Conservation (phyloP, 2,329 filamentous ascomycete genomes). For the Kalaharituber pfeilii region DNA sequence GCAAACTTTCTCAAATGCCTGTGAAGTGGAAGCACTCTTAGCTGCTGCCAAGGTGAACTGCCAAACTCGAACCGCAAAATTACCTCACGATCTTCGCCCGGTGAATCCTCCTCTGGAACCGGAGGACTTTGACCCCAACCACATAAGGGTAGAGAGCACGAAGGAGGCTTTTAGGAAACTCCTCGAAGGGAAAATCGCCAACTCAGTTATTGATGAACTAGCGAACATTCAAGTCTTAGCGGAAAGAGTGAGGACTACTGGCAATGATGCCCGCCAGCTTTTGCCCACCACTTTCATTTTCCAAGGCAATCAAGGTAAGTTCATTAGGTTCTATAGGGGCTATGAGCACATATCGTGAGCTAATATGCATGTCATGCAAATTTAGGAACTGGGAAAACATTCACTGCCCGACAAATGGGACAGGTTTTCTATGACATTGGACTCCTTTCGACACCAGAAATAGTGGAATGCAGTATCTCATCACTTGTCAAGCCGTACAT, state of each 20-base stretch:
- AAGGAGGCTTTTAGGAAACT: conserved; percentile 36
- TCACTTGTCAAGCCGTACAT: conserved; percentile 36
- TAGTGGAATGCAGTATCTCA: conserved; percentile 35
- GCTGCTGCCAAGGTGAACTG: conserved; percentile 35
- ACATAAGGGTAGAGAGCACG: conserved; percentile 34
- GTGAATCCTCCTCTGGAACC: conserved; percentile 23
- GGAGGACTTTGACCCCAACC: conserved; percentile 42
- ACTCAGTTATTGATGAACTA: conserved; percentile 37
- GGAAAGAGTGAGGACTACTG: conserved; percentile 34
- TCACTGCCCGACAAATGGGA: conserved; percentile 17
- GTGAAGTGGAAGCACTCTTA: conserved; percentile 55
- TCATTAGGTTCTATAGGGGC: no score
- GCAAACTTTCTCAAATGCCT: conserved; percentile 53
- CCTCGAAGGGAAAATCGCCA: conserved; percentile 44
- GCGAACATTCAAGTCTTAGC: conserved; percentile 38
- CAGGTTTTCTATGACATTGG: conserved; percentile 40
- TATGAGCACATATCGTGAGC: no score
- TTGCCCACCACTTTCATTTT: conserved; percentile 55
- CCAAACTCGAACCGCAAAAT: conserved; percentile 7
- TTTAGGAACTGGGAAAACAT: conserved; percentile 19
- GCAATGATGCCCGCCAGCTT: conserved; percentile 38
- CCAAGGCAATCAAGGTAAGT: conserved; percentile 40
- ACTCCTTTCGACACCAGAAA: conserved; percentile 32
- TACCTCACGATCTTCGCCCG: conserved; percentile 10
- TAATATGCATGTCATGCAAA: no score